A percentile compares a stretch with the other conserved stretches of the same genome.
These are phyloP conservation scores for Mycena indigotica DNA, from an alignment of 768 basidiomycete species.

Conservation along the genomic window DNA sequence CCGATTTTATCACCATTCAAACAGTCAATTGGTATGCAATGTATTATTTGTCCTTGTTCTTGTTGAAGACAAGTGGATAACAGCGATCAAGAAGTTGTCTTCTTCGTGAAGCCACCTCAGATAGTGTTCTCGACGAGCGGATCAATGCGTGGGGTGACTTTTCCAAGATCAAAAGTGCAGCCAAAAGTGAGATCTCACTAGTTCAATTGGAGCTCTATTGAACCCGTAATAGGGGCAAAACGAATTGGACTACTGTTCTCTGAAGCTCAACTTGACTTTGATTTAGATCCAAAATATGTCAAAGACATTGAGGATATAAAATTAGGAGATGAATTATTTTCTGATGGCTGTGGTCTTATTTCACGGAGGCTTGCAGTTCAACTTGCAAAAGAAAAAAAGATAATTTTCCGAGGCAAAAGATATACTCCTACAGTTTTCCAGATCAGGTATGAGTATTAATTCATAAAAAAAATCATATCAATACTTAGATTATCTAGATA, in stretches of 20 bases:
- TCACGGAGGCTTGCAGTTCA: constrained; percentile 51
- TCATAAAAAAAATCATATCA: neutral
- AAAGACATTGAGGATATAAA: constrained; percentile 63
- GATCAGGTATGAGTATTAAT: constrained; percentile 47
- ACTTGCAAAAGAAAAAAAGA: constrained; percentile 54
- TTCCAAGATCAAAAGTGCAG: neutral
- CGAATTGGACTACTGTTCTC: constrained; percentile 70
- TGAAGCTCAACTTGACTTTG: constrained; percentile 60
- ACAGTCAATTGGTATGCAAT: constrained; percentile 59
- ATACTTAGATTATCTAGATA: constrained; percentile 43
- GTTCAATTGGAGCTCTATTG: neutral
- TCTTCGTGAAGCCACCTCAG: constrained; percentile 53
- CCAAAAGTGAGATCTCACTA: neutral
- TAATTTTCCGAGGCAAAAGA: constrained; percentile 54
- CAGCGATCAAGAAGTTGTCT: constrained; percentile 68
- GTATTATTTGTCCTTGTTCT: neutral
- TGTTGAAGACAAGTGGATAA: neutral
- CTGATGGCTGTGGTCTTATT: constrained; percentile 72
- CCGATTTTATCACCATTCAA: constrained; percentile 72
- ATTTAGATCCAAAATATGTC: constrained; percentile 49
- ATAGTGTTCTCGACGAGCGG: constrained; percentile 57
- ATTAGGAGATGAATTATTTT: constrained; percentile 59
- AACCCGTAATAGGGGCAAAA: constrained; percentile 60
- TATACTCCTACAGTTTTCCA: constrained; percentile 68
- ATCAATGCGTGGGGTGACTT: constrained; percentile 65